Evolutionary conservation across 208 protist species (phyloP), one percentile per base, ranked within the genome.

Genomic region (Acanthamoeba castellanii): DNA sequence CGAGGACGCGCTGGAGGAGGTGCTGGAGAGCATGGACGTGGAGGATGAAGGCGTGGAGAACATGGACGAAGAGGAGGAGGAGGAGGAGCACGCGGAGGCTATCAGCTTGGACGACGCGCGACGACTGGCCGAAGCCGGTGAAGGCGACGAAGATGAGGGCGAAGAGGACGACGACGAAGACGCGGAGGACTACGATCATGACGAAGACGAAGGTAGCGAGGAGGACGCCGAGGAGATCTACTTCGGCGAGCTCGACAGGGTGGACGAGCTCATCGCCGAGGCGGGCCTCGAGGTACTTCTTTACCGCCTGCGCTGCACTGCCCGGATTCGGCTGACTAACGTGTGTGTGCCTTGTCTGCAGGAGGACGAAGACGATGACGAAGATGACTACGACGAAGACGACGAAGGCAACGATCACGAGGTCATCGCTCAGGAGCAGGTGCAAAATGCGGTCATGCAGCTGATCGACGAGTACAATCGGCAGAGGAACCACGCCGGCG

Each of bases 221-320:
- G 74, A 87, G 50, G 42, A 87, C 30, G 78, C 78, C 47, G 78
- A 87, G 50, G 78, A 87, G 50, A 87, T 87, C 78, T 87, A n/a
- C 25, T 87, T 87, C 22, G 78, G 78, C 16, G 78, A 87, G 3
- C 78, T 27, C 27, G 47, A 61, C 42, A 27, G 78, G 45, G 47
- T 87, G 22, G 78, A 87, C 16, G 78, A 87, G 78, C 52, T 87
- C 22, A 61, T 87, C 50, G 78, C 78, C 18, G 78, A 87, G 30
- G 78, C 20, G 2, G 78, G 78, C 11, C 78, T 87, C 25, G 78
- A 87, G 22, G 52, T 57, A 57, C 11, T 57, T 57, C 52, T 20
- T 57, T n/a, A n/a, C n/a, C n/a, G n/a, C n/a, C n/a, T n/a, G n/a
- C n/a, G n/a, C n/a, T n/a, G n/a, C n/a, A n/a, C 52, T 57, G 0